Base-by-base conservation (phyloP, 192 early-diverging fungal species). In the Coemansia brasiliensis region DNA sequence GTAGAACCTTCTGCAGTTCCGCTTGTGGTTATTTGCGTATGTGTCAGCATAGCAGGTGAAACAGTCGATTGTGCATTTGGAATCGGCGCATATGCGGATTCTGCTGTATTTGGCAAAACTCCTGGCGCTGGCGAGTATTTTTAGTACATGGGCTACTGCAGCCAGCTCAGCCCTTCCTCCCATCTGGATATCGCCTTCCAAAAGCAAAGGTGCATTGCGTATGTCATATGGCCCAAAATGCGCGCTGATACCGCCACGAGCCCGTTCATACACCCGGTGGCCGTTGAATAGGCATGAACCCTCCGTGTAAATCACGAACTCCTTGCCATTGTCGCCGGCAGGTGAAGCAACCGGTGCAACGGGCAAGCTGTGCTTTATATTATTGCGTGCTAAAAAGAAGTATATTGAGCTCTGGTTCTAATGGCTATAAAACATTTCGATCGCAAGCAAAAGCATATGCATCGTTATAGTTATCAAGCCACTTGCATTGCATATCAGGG, bases 261-360 rank as follows among this genome's bases (percentile, higher is more conserved):
- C 84, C 6, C 59, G 21, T 11, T 17, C 11, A 35, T 35, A 9
- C 49, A 7, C n/a, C 8, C n/a, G 27, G 3, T 12, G 7, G 13
- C 86, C 86, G 68, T 86, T 86, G 52, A 57, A 29, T 39, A 57
- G 39, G 61, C 83, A 80, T 7, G 78, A 61, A 5, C 85, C 85
- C 53, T 86, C 85, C 2, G 83, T 83, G 65, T 83, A 85, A 3
- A 66, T 17, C 12, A 50, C 61, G 18, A 64, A 29, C 37, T 55
- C 52, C n/a, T 4, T 4, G 15, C 12, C 32, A n/a, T 38, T 12
- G 1, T 12, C 32, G 7, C 57, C 57, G 32, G 44, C 57, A 18
- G 27, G 16, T 4, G 44, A 44, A 2, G 57, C 57, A 26, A 58
- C 18, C 10, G 57, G 57, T 22, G 35, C 43, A 15, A 29, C 13